Evolutionary conservation across 805 yeast species (phyloP).

Genomic region (Starmerella sp.): DNA sequence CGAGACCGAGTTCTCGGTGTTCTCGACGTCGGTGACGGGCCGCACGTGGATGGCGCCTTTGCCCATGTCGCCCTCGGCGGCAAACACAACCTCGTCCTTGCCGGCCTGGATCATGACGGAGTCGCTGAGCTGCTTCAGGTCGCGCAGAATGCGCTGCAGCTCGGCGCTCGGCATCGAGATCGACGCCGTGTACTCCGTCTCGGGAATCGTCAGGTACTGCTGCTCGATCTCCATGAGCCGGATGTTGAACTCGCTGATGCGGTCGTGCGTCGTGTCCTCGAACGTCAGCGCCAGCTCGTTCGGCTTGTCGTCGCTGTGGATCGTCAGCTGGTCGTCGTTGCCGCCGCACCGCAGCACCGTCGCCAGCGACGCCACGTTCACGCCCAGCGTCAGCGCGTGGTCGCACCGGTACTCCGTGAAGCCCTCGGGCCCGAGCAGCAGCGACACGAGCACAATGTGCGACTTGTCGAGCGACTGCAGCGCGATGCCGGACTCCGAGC

Average conservation of each 20-base stretch:
- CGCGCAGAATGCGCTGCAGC: slow-evolving; percentile 81
- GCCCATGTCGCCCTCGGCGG: slow-evolving; percentile 86
- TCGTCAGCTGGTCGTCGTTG: slow-evolving; percentile 74
- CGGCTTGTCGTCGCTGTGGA: slow-evolving; percentile 82
- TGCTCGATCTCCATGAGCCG: slow-evolving; percentile 95
- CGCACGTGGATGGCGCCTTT: slow-evolving; percentile 76
- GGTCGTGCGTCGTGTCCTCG: slow-evolving; percentile 83
- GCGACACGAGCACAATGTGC: slow-evolving; percentile 81
- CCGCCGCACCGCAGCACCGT: slow-evolving; percentile 87
- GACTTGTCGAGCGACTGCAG: slow-evolving; percentile 98
- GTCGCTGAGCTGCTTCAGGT: slow-evolving; percentile 76
- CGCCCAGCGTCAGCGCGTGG: slow-evolving; percentile 80
- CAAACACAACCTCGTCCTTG: slow-evolving; percentile 83
- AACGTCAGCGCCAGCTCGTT: slow-evolving; percentile 69
- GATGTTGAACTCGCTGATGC: slow-evolving; percentile 82
- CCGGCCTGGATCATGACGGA: slow-evolving; percentile 76
- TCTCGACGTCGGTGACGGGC: slow-evolving; percentile 69
- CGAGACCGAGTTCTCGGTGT: slow-evolving; percentile 58
- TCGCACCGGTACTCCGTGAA: slow-evolving; percentile 92
- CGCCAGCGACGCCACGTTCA: slow-evolving; percentile 75
- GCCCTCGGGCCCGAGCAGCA: slow-evolving; percentile 77
- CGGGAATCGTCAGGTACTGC: slow-evolving; percentile 87
- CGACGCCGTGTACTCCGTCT: slow-evolving; percentile 78
- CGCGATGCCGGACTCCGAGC: slow-evolving; percentile 87
- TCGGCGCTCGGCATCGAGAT: slow-evolving; percentile 80